These are phyloP conservation scores for Wickerhamiella qilinensis DNA, from an alignment of 805 yeast genomes.

Conservation along the genomic window DNA sequence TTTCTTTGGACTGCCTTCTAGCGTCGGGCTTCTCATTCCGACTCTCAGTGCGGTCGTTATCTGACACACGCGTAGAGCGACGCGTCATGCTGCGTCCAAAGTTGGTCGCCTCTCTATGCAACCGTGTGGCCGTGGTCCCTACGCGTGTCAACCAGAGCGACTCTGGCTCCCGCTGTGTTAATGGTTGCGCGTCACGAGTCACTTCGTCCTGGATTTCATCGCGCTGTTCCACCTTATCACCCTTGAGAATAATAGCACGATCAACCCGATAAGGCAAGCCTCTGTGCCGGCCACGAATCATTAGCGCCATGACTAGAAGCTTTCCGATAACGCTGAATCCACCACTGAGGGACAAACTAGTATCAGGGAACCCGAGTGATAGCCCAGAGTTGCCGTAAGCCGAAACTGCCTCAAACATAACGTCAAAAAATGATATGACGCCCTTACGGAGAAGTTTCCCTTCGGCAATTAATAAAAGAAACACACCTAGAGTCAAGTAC, in stretches of 20 bases:
- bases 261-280: conserved; percentile 88
- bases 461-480: conserved; percentile 77
- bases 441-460: conserved; percentile 34
- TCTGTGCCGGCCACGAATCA: conserved; percentile 92
- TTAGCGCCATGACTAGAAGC: conserved; percentile 70
- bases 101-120: conserved; percentile 9
- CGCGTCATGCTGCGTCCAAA: too few species aligned
- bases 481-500: conserved; percentile 77
- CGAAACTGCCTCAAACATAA: conserved; percentile 76
- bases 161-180: conserved; percentile 7
- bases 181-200: conserved; percentile 9
- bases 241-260: conserved; percentile 80
- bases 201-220: conserved; percentile 14
- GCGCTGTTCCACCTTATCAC: conserved; percentile 28
- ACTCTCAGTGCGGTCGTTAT: too few species aligned
- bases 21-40: too few species aligned
- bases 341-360: conserved; percentile 53
- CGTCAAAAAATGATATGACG: conserved; percentile 29
- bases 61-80: too few species aligned
- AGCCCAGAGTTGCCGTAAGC: conserved; percentile 97
- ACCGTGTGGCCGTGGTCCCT: conserved; percentile 12
- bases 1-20: too few species aligned
- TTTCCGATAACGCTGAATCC: conserved; percentile 62
- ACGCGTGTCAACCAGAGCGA: conserved; percentile 12
- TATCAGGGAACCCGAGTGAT: conserved; percentile 64